Evolutionary conservation across 2,329 filamentous ascomycete species (phyloP).

Genomic region (Epichloe sylvatica): DNA sequence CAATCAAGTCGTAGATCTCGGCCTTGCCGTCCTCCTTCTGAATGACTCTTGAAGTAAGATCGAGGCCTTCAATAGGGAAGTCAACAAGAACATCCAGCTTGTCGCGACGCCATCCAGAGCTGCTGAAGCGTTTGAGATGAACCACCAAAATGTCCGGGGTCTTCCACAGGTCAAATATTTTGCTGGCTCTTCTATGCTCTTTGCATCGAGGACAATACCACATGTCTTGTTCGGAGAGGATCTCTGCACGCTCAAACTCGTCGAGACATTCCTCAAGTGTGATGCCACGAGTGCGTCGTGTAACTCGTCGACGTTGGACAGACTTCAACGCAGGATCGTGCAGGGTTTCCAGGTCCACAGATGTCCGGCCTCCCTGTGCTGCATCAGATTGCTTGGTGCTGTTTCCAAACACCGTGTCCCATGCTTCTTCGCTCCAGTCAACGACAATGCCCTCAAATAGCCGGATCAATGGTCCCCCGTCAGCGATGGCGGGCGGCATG

Average conservation of each 20-base stretch:
- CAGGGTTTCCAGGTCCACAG: conserved; percentile 35
- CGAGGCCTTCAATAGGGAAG: conserved; percentile 77
- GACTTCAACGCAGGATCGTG: conserved; percentile 52
- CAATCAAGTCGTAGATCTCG: conserved; percentile 84
- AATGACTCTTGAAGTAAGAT: conserved; percentile 67
- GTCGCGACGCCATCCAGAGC: conserved; percentile 65
- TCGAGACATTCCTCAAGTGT: conserved; percentile 81
- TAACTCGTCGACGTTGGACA: conserved; percentile 49
- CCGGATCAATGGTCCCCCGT: conserved; percentile 55
- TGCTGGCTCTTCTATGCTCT: conserved; percentile 79
- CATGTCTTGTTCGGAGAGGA: conserved; percentile 86
- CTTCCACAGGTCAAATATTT: conserved; percentile 96
- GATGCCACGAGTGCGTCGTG: conserved; percentile 46
- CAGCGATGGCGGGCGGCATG: conserved; percentile 24
- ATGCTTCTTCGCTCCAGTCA: conserved; percentile 65
- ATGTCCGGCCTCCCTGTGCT: conserved; percentile 47
- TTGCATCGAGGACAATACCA: conserved; percentile 98
- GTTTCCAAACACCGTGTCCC: conserved; percentile 55
- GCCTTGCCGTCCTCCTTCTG: conserved; percentile 68
- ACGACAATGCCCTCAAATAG: conserved; percentile 75
- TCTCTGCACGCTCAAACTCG: conserved; percentile 87
- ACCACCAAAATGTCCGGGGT: conserved; percentile 88
- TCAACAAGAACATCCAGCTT: conserved; percentile 87
- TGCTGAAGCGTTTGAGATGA: conserved; percentile 91
- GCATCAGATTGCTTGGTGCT: conserved; percentile 21